phyloP scores from a whole-genome alignment of 2,329 filamentous ascomycete genomes.

The Canariomyces notabilis region DNA sequence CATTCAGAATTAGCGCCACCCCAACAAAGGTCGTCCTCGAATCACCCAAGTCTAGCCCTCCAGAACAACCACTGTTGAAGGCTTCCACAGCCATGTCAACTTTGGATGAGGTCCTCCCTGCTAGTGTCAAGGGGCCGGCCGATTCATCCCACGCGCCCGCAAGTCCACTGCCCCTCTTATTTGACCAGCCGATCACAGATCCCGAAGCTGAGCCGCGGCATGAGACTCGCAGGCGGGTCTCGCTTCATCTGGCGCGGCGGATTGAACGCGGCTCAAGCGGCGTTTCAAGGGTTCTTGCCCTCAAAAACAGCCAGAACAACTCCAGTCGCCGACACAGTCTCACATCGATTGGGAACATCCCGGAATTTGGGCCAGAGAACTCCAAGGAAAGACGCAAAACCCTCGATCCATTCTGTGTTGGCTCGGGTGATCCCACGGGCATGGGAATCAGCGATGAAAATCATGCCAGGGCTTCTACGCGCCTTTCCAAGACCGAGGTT shows the following conservation, averaged over 20 bases:
- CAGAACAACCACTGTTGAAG: constrained; percentile 17
- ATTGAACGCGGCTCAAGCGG: constrained; percentile 24
- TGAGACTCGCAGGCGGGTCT: constrained; percentile 28
- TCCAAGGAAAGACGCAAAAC: constrained; percentile 22
- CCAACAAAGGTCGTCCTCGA: constrained; percentile 23
- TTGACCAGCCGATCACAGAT: constrained; percentile 26
- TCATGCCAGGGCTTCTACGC: background rate
- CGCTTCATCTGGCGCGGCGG: constrained; percentile 27
- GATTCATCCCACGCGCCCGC: constrained; percentile 2
- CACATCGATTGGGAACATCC: background rate
- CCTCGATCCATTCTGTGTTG: constrained; percentile 17
- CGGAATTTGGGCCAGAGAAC: background rate
- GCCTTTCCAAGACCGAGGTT: background rate
- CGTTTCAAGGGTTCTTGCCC: constrained; percentile 13
- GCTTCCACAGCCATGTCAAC: constrained; percentile 4
- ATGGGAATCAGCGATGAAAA: background rate
- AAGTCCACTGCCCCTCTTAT: constrained; percentile 23
- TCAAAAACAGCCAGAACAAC: constrained; percentile 11
- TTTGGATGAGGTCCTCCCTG: background rate
- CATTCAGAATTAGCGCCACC: constrained; percentile 27
- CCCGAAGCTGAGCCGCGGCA: constrained; percentile 23
- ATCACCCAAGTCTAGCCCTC: constrained; percentile 16
- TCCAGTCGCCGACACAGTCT: constrained; percentile 29
- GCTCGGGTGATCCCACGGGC: background rate
- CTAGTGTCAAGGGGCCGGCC: background rate